Conservation (phyloP, 352 stramenopile genomes). For the Plasmopara muralis region DNA sequence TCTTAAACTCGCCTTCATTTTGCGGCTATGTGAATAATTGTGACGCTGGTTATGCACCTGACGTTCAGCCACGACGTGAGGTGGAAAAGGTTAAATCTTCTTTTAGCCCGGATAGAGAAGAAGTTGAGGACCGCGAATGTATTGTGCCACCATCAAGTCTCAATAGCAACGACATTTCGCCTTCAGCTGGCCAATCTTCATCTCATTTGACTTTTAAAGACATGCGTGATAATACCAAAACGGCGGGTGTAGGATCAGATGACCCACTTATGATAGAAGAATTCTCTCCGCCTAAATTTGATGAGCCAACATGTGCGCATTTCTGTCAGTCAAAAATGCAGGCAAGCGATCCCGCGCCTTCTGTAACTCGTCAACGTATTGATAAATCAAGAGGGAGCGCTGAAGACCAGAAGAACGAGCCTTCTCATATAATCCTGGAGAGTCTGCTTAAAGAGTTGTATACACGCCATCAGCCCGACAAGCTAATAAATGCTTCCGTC, state of each 20-base stretch:
- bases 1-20: slow-evolving; percentile 22
- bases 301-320: neutral
- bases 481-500: slow-evolving; percentile 46
- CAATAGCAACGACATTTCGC: slow-evolving; percentile 1
- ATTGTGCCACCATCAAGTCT: neutral
- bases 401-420: slow-evolving; percentile 2
- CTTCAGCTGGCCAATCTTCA: slow-evolving; percentile 4
- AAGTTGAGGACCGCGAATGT: neutral
- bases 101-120: slow-evolving; percentile 2
- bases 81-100: neutral
- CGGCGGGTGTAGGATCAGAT: neutral
- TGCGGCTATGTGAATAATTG: slow-evolving; percentile 10
- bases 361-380: slow-evolving; percentile 20
- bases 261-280: slow-evolving; percentile 4
- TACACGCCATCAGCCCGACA: slow-evolving; percentile 67
- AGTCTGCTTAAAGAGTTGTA: slow-evolving; percentile 60
- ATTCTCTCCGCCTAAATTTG: slow-evolving; percentile 4
- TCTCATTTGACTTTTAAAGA: slow-evolving; percentile 7
- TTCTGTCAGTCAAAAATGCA: neutral
- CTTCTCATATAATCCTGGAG: slow-evolving; percentile 37
- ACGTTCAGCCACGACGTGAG: slow-evolving; percentile 4
- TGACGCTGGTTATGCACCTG: slow-evolving; percentile 1
- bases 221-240: slow-evolving; percentile 1
- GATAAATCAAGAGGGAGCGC: slow-evolving; percentile 6
- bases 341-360: slow-evolving; percentile 7